These are phyloP conservation scores for Boeremia exigua DNA, from an alignment of 2,329 filamentous ascomycete species.

Conservation along the genomic window DNA sequence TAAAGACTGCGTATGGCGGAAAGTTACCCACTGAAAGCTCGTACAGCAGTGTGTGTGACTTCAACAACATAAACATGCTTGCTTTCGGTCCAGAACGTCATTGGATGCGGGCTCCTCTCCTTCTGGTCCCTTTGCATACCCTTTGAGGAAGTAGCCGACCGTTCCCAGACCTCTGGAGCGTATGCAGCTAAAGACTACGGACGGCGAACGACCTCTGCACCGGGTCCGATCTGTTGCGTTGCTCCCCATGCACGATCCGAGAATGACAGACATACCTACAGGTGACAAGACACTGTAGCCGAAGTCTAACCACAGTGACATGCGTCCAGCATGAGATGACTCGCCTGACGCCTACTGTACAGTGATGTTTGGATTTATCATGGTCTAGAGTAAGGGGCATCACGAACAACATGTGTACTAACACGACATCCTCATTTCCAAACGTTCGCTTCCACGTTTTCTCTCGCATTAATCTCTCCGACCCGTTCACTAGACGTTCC, in stretches of 20 bases:
- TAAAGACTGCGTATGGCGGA: conserved; percentile 6
- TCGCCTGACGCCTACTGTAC: too few species aligned
- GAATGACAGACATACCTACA: background rate
- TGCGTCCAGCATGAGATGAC: background rate
- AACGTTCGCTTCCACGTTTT: conserved; percentile 7
- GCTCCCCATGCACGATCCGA: background rate
- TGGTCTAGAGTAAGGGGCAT: conserved; percentile 1
- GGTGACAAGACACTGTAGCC: background rate
- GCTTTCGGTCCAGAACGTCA: background rate
- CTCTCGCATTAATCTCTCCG: background rate
- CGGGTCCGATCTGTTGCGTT: conserved; percentile 13
- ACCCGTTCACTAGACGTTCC: background rate
- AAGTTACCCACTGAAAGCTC: background rate
- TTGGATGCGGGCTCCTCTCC: background rate
- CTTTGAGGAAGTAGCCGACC: background rate
- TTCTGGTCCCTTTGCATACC: background rate
- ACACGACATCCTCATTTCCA: background rate
- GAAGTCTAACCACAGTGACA: background rate
- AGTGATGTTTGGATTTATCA: background rate
- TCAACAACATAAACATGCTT: background rate
- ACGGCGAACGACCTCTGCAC: conserved; percentile 7
- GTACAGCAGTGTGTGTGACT: background rate
- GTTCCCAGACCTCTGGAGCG: conserved; percentile 4
- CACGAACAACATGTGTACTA: background rate
- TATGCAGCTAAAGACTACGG: conserved; percentile 13